A percentile compares a stretch with the other conserved stretches of the same genome.
These are phyloP conservation scores for Lycium barbarum DNA, from an alignment of 257 asterid species.

Conservation along the genomic window DNA sequence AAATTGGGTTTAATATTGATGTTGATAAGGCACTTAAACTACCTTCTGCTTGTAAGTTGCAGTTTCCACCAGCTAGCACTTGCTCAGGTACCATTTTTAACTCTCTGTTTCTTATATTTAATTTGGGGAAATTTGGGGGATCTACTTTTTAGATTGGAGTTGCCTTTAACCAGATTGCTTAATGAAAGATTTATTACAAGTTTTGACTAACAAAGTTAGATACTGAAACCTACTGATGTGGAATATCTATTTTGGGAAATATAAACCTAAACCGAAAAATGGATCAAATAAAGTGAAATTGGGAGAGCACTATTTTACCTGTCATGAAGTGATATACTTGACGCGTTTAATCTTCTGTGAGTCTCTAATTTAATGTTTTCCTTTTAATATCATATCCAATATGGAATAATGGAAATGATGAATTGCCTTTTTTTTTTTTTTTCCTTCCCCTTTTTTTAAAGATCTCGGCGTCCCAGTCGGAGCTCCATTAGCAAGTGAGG, in stretches of 20 bases:
- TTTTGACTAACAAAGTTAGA: background rate
- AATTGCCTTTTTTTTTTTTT: background rate
- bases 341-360: no score
- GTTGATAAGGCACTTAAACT: constrained; percentile 28
- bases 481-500: constrained; percentile 25
- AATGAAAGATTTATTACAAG: background rate
- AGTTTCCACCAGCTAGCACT: constrained; percentile 26
- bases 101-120: background rate
- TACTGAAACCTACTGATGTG: background rate
- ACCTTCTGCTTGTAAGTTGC: constrained; percentile 28
- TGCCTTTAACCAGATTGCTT: background rate
- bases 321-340: no score
- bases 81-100: constrained; percentile 28
- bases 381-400: background rate
- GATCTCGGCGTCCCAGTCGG: constrained; percentile 29
- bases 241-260: no score
- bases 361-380: no score
- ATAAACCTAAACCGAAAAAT: no score
- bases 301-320: no score
- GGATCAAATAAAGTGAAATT: no score
- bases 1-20: constrained; percentile 27
- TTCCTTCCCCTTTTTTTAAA: background rate
- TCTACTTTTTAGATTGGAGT: background rate
- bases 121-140: background rate
- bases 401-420: background rate